These are phyloP conservation scores for Pseudogymnoascus sp. DNA, from an alignment of 2,329 filamentous ascomycete species.

Conservation along the genomic window DNA sequence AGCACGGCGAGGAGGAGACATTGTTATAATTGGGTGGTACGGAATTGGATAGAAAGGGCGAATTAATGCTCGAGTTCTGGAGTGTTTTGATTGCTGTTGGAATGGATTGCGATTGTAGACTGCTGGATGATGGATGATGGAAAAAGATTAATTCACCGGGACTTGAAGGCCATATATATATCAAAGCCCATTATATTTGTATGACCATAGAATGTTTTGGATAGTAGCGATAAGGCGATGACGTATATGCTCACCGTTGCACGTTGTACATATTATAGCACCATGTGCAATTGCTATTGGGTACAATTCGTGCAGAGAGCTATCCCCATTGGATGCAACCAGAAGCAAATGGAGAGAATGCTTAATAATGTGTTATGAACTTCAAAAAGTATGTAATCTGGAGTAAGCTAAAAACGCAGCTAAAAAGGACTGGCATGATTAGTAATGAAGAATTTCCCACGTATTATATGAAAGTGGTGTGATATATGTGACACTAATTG, in stretches of 20 bases:
- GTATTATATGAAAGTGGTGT: no score
- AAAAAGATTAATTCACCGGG: background rate
- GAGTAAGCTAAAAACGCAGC: background rate
- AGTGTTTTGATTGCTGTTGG: background rate
- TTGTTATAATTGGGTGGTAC: constrained; percentile 23
- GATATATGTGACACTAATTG: background rate
- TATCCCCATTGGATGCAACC: background rate
- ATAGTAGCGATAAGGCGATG: background rate
- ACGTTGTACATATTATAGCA: background rate
- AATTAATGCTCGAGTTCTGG: background rate
- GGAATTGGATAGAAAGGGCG: background rate
- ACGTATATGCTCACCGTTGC: background rate
- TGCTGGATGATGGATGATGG: background rate
- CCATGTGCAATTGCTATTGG: background rate
- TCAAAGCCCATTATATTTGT: background rate
- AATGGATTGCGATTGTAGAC: background rate
- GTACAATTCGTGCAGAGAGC: background rate
- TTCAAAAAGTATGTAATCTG: background rate
- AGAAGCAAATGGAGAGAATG: background rate
- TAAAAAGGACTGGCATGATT: background rate
- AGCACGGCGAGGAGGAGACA: constrained; percentile 33
- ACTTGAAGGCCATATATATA: background rate
- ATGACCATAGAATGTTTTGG: background rate
- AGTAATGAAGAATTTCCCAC: background rate
- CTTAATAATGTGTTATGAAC: background rate